Evolutionary conservation across 345 rosid species (phyloP).

Genomic region (Bruguiera parviflora): DNA sequence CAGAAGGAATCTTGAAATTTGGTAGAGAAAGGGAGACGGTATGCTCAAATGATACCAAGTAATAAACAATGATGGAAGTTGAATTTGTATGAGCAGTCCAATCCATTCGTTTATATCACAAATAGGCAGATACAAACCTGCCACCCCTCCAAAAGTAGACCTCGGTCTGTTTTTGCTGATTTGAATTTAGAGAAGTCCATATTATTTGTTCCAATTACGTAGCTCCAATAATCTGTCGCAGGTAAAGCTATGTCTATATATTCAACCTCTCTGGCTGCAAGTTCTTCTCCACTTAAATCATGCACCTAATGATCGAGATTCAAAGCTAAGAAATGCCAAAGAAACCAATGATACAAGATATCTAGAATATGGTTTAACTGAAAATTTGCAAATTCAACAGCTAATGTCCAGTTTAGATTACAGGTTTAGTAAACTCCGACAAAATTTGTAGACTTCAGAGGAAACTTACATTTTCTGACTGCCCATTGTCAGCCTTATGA

Average conservation of each 20-base stretch:
- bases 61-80: too few relatives aligned
- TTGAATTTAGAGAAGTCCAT: slow-evolving; percentile 52
- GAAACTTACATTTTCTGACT: slow-evolving; percentile 56
- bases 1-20: not conserved
- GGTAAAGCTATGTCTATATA: slow-evolving; percentile 56
- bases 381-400: not conserved
- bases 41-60: too few relatives aligned
- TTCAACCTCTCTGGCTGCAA: slow-evolving; percentile 55
- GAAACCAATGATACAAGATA: not conserved
- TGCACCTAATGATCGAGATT: slow-evolving; percentile 42
- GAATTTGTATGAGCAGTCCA: too few relatives aligned
- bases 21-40: not conserved
- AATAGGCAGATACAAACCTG: slow-evolving; percentile 40
- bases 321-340: slow-evolving; percentile 20
- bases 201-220: slow-evolving; percentile 42
- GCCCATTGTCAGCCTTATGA: slow-evolving; percentile 55
- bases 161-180: slow-evolving; percentile 54
- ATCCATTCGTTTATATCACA: too few relatives aligned
- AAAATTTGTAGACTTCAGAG: not conserved
- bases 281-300: slow-evolving; percentile 45
- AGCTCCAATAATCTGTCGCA: slow-evolving; percentile 61
- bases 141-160: slow-evolving; percentile 64
- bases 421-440: not conserved
- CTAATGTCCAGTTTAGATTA: not conserved
- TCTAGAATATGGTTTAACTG: not conserved